Percentiles rank a stretch among this genome's conserved stretches.
Conservation (phyloP, 208 protist species). For the Cochliopodium minus region DNA sequence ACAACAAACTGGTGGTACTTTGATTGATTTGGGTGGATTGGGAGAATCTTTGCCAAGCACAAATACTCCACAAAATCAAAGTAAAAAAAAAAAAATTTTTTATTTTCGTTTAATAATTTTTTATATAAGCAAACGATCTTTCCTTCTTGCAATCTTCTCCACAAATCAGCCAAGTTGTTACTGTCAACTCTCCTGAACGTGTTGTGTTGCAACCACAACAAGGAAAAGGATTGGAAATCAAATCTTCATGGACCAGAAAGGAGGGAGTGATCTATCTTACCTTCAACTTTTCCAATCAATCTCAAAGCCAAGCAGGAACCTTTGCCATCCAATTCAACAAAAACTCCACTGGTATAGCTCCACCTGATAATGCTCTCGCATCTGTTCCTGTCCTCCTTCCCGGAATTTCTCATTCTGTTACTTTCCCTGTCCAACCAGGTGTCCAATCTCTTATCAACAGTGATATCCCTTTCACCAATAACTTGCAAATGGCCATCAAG, state of each 20-base stretch:
- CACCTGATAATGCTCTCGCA: neutral
- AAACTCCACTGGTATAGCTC: slow-evolving; percentile 21
- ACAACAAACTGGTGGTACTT: slow-evolving; percentile 8
- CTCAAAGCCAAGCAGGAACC: slow-evolving; percentile 4
- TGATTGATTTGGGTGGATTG: neutral
- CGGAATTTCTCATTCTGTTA: neutral
- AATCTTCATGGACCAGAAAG: slow-evolving; percentile 16
- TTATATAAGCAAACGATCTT: neutral
- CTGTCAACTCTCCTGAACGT: slow-evolving; percentile 18
- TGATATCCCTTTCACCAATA: neutral
- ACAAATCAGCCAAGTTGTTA: neutral
- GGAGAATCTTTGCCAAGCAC: too few relatives aligned
- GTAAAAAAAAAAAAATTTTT: neutral
- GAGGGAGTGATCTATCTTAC: neutral
- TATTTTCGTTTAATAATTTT: neutral
- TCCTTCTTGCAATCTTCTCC: neutral
- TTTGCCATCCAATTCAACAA: slow-evolving; percentile 34
- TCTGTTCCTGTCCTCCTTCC: neutral
- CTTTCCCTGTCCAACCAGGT: neutral
- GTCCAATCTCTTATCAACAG: neutral
- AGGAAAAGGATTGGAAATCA: slow-evolving; percentile 25
- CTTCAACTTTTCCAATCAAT: slow-evolving; percentile 22
- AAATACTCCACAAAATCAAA: neutral
- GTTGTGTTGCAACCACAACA: slow-evolving; percentile 25
- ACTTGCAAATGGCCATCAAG: slow-evolving; percentile 22